These are phyloP conservation scores for Ochromonas danica DNA, from an alignment of 108 stramenopile species.

Conservation along the genomic window DNA sequence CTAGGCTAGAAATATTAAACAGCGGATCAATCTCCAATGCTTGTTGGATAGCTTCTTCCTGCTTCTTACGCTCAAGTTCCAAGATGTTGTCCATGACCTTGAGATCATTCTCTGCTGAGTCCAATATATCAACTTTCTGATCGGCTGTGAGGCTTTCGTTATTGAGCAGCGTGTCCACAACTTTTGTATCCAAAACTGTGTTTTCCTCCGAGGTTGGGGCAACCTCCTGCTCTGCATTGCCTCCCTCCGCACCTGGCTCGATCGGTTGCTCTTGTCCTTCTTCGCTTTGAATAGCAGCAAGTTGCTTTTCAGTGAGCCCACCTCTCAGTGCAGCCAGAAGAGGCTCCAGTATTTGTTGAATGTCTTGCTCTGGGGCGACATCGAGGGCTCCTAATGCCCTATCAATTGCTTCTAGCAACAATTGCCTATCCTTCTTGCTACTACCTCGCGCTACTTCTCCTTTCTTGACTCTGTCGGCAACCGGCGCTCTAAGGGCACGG, in stretches of 20 bases:
- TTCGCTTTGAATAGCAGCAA: not conserved
- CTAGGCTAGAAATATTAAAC: not conserved
- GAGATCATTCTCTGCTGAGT: not conserved
- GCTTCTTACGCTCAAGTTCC: slow-evolving; percentile 20
- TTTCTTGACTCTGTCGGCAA: too few relatives aligned
- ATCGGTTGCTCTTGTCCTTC: not conserved
- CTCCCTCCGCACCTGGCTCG: not conserved
- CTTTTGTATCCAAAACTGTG: not conserved
- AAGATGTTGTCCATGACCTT: slow-evolving; percentile 21
- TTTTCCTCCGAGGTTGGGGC: not conserved
- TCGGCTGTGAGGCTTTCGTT: slow-evolving; percentile 11
- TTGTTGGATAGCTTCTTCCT: not conserved
- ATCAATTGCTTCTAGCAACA: not conserved
- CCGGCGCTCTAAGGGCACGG: too few relatives aligned
- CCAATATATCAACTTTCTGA: slow-evolving; percentile 11
- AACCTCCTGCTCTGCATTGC: not conserved
- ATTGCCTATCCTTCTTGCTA: too few relatives aligned
- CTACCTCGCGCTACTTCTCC: too few relatives aligned
- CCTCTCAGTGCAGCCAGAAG: not conserved
- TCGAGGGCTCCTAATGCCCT: not conserved
- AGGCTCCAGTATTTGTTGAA: not conserved
- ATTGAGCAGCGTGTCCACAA: not conserved
- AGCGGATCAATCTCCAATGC: not conserved
- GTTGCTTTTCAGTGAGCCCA: too few relatives aligned
- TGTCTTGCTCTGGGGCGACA: not conserved